Evolutionary conservation across 1,284 basidiomycete species (phyloP).

Genomic region (Veloporphyrellus conicus): DNA sequence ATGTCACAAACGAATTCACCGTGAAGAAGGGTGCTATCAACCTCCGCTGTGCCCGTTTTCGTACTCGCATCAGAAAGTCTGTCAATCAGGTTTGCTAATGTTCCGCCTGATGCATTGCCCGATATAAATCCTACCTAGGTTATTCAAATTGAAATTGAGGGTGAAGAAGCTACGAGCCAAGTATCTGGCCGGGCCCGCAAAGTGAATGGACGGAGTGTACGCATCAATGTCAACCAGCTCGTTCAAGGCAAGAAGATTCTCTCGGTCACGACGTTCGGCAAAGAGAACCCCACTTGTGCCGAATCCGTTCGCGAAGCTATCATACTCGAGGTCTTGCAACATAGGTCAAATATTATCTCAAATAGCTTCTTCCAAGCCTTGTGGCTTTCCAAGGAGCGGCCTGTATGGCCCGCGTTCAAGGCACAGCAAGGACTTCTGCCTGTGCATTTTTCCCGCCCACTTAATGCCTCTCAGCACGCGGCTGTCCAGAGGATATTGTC

Average conservation of each 20-base stretch:
- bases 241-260: constrained; percentile 22
- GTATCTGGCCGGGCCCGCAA: constrained; percentile 14
- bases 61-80: constrained; percentile 36
- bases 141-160: constrained; percentile 14
- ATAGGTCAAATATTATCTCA: constrained; percentile 29
- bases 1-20: constrained; percentile 34
- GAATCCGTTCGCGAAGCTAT: constrained; percentile 37
- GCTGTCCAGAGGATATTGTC: constrained; percentile 40
- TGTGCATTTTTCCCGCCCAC: constrained; percentile 2
- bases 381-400: not conserved
- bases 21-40: constrained; percentile 28
- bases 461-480: constrained; percentile 40
- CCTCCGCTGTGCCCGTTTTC: constrained; percentile 40
- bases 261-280: constrained; percentile 42
- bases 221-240: constrained; percentile 21
- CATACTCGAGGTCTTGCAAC: constrained; percentile 39
- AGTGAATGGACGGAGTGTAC: constrained; percentile 23
- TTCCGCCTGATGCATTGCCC: not conserved
- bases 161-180: constrained; percentile 1
- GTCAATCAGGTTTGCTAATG: constrained; percentile 32
- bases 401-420: constrained; percentile 12
- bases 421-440: not conserved
- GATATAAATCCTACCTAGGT: constrained; percentile 10
- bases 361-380: constrained; percentile 40
- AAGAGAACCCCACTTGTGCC: constrained; percentile 40